These are phyloP conservation scores for Malus hybrid DNA, from an alignment of 331 rosid genomes.

Conservation along the genomic window DNA sequence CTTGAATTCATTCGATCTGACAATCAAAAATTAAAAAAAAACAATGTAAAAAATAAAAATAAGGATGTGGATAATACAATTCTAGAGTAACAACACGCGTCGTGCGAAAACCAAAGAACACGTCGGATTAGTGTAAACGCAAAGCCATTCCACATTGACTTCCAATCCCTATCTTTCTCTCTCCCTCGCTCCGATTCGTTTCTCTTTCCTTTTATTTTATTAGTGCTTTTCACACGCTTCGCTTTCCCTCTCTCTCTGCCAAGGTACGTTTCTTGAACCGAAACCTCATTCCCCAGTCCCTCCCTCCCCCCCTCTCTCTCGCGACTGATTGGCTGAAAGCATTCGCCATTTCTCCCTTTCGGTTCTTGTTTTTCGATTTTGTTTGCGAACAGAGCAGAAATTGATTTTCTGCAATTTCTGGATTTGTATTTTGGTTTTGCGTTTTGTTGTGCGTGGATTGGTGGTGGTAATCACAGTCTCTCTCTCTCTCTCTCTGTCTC, in stretches of 20 bases:
- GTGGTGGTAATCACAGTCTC: not conserved
- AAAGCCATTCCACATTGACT: not conserved
- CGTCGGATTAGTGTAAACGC: not conserved
- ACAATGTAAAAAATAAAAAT: too few relatives aligned
- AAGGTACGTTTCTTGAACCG: not conserved
- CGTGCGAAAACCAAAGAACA: not conserved
- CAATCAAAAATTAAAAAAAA: too few relatives aligned
- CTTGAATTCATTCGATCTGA: too few relatives aligned
- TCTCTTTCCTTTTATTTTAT: too few relatives aligned
- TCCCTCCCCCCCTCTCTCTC: too few relatives aligned
- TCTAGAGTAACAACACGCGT: too few relatives aligned
- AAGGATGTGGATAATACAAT: too few relatives aligned
- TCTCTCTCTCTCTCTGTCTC: not conserved
- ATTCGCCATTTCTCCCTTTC: not conserved
- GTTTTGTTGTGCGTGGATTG: not conserved
- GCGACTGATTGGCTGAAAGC: not conserved
- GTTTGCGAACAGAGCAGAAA: not conserved
- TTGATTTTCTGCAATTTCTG: not conserved
- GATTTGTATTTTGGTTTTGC: not conserved
- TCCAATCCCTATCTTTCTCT: not conserved
- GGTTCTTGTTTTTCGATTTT: not conserved
- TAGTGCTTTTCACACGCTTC: constrained; percentile 19
- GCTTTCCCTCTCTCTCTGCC: not conserved
- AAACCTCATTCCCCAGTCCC: not conserved
- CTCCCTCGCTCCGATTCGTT: not conserved